A percentile compares a stretch with the other conserved stretches of the same genome.
These are phyloP conservation scores for Cyanodermella asteris DNA, from an alignment of 2,329 filamentous ascomycete species.

Conservation along the genomic window DNA sequence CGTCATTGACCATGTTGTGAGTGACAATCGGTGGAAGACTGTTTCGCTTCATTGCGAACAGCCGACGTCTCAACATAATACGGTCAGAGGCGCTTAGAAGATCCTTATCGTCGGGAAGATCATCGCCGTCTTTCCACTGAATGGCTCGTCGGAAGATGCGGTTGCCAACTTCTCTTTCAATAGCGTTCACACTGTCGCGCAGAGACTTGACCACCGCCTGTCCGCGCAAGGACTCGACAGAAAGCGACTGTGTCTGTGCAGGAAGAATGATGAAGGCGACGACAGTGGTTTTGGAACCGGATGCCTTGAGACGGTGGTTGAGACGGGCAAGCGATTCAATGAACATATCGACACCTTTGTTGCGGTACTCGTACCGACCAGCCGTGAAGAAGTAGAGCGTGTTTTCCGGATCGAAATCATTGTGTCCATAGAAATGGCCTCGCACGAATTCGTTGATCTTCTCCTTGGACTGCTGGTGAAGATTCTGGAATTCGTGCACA, in stretches of 20 bases:
- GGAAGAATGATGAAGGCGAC: constrained; percentile 99
- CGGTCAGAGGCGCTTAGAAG: constrained; percentile 81
- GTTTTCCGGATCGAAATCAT: constrained; percentile 90
- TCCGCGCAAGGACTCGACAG: constrained; percentile 85
- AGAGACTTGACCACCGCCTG: constrained; percentile 95
- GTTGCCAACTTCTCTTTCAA: constrained; percentile 78
- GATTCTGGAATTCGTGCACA: constrained; percentile 95
- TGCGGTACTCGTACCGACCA: constrained; percentile 90
- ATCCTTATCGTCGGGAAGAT: constrained; percentile 90
- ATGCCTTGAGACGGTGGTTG: constrained; percentile 73
- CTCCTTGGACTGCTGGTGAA: constrained; percentile 89
- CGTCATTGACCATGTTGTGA: constrained; percentile 94
- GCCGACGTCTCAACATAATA: constrained; percentile 67
- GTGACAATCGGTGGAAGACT: constrained; percentile 86
- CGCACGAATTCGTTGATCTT: constrained; percentile 97
- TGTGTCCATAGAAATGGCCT: constrained; percentile 95
- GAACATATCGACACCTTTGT: constrained; percentile 99
- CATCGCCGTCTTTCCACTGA: constrained; percentile 85
- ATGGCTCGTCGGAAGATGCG: constrained; percentile 87
- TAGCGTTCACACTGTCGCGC: constrained; percentile 76
- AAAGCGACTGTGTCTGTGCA: constrained; percentile 81
- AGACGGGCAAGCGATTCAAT: constrained; percentile 87
- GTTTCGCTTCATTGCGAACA: constrained; percentile 93
- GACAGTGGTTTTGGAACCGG: constrained; percentile 76
- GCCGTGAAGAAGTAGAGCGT: constrained; percentile 96